phyloP scores from a whole-genome alignment of 345 rosid species.

The Punica granatum region DNA sequence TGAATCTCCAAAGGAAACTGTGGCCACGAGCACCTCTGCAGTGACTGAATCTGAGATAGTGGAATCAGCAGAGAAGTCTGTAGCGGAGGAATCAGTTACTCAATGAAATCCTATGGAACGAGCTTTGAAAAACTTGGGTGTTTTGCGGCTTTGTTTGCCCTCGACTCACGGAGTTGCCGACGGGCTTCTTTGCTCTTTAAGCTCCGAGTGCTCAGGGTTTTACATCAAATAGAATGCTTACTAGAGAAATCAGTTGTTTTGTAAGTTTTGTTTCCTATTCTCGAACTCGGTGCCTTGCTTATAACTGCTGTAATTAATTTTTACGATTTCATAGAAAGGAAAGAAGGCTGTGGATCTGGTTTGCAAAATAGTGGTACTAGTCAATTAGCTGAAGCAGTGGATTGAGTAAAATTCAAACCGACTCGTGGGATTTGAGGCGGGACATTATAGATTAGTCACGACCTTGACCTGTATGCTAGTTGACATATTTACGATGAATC shows the following conservation, averaged over 20 bases:
- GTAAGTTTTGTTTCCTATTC: not conserved
- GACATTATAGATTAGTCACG: too few species aligned
- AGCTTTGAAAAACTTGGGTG: not conserved
- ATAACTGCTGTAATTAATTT: not conserved
- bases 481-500: too few species aligned
- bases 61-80: slow-evolving; percentile 7
- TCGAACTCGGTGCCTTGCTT: not conserved
- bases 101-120: not conserved
- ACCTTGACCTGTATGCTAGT: too few species aligned
- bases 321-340: not conserved
- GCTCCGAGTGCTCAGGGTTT: not conserved
- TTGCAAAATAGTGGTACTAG: not conserved
- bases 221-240: not conserved
- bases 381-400: not conserved
- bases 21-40: not conserved
- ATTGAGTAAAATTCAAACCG: too few species aligned
- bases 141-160: not conserved
- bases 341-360: not conserved
- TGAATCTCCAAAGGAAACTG: slow-evolving; percentile 8
- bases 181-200: not conserved
- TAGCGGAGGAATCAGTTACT: not conserved
- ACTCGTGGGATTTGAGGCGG: too few species aligned
- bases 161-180: not conserved
- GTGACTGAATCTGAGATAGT: slow-evolving; percentile 1
- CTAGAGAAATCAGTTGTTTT: not conserved